phyloP scores from a whole-genome alignment of 352 stramenopile genomes.

The Phytophthora fragariae region DNA sequence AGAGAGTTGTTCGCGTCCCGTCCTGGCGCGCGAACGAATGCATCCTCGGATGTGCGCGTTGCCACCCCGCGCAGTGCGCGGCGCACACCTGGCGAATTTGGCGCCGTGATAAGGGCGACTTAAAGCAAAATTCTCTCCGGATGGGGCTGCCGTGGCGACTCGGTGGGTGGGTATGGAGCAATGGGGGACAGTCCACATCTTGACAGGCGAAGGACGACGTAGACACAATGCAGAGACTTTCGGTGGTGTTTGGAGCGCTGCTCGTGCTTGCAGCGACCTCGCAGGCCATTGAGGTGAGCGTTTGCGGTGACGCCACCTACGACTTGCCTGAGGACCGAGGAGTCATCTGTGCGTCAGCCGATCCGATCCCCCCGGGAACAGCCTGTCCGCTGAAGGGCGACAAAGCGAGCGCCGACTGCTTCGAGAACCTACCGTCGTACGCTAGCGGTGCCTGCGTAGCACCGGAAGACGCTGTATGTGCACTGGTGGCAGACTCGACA shows the following conservation, averaged over 20 bases:
- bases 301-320: slow-evolving; percentile 40
- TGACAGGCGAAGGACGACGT: slow-evolving; percentile 15
- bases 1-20: slow-evolving; percentile 28
- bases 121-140: slow-evolving; percentile 32
- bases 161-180: slow-evolving; percentile 4
- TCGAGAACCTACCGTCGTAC: slow-evolving; percentile 55
- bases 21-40: slow-evolving; percentile 17
- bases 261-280: slow-evolving; percentile 14
- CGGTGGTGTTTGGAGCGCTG: slow-evolving; percentile 2
- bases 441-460: slow-evolving; percentile 37
- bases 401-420: slow-evolving; percentile 47
- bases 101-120: slow-evolving; percentile 22
- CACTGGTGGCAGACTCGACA: slow-evolving; percentile 42
- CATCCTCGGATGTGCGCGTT: slow-evolving; percentile 28
- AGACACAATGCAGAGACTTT: slow-evolving; percentile 24
- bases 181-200: slow-evolving; percentile 25
- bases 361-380: slow-evolving; percentile 33
- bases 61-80: not conserved
- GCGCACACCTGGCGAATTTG: slow-evolving; percentile 26
- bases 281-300: slow-evolving; percentile 27
- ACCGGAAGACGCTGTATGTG: slow-evolving; percentile 54
- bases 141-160: slow-evolving; percentile 22
- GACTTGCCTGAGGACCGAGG: slow-evolving; percentile 44
- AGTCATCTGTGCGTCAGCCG: slow-evolving; percentile 54
- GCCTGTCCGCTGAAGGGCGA: slow-evolving; percentile 53